phyloP scores from a whole-genome alignment of 2,329 filamentous ascomycete species.

The Didymella arachidicola region DNA sequence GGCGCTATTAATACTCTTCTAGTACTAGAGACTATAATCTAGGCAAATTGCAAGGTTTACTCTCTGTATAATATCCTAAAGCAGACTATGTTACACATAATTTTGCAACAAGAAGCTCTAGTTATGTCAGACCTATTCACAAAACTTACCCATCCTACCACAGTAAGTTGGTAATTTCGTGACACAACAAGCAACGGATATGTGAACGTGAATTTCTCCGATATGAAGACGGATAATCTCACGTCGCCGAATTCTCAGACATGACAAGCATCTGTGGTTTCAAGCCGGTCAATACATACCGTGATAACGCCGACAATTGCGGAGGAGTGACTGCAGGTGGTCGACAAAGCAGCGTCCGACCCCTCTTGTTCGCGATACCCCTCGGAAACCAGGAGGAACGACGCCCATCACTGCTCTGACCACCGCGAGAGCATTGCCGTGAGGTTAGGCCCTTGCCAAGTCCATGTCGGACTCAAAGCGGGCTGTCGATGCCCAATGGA shows the following conservation, averaged over 20 bases:
- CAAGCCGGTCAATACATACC: neutral
- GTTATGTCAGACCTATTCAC: too few relatives aligned
- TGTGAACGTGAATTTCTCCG: neutral
- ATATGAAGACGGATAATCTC: neutral
- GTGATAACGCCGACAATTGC: neutral
- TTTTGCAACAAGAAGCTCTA: too few relatives aligned
- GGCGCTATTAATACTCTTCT: too few relatives aligned
- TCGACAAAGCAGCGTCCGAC: neutral
- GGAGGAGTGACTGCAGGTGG: neutral
- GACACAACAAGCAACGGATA: too few relatives aligned
- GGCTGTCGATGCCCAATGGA: constrained; percentile 9
- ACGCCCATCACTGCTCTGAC: neutral
- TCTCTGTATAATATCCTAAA: too few relatives aligned
- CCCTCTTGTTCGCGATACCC: neutral
- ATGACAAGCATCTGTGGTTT: neutral
- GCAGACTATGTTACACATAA: too few relatives aligned
- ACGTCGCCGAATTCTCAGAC: neutral
- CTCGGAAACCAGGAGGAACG: neutral
- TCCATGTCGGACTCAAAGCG: neutral
- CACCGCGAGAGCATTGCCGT: neutral
- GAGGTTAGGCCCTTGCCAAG: neutral
- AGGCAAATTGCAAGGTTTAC: too few relatives aligned
- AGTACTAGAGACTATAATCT: too few relatives aligned
- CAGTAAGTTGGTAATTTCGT: neutral
- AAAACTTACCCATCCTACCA: too few relatives aligned